Evolutionary conservation across 768 basidiomycete species (phyloP), one percentile per base, ranked within the genome.

Genomic region (Pleurotus citrinopileatus): DNA sequence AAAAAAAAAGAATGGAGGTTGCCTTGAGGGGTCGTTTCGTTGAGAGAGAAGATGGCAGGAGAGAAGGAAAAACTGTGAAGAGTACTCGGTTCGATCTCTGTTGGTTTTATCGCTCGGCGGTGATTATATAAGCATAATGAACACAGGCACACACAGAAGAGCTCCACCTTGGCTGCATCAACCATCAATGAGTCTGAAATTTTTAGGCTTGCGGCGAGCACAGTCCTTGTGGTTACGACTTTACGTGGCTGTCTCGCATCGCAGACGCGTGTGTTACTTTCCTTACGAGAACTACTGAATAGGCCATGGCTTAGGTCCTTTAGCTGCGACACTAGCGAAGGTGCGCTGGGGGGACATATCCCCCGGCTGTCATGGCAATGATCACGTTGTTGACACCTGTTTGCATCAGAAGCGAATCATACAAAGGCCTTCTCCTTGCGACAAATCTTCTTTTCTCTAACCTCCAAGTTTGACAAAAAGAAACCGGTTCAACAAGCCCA

Each of bases 401-500:
- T 53, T 53, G 34, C n/a, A 51, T 51, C 48, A 34, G 32, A 51
- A 51, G 48, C 48, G 48, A 51, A 51, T 51, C 28, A 32, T 51
- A 51, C 48, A 51, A 51, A 51, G 52, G 50, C 44, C 40, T n/a
- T 42, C 55, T 45, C 55, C 51, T 45, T 27, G 46, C 53, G 54
- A 40, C 57, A 60, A 57, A 61, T 65, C 59, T 70, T 70, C 77
- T 82, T 79, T 78, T 78, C 74, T 77, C 73, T 75, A 84, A 87
- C 88, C 85, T 79, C 73, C 87, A 88, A 88, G 83, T 89, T 87
- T 85, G 82, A 78, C 80, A 83, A 78, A 71, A 81, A 84, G 80
- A 83, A 86, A 86, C 84, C 84, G 87, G 87, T 90, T 89, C 87
- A 89, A 70, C 80, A 71, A 79, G 82, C 81, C 80, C 83, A 83